Percentiles rank a stretch among this genome's conserved stretches.
These are phyloP conservation scores for Colletotrichum salicis DNA, from an alignment of 2,329 filamentous ascomycete genomes.

Conservation along the genomic window DNA sequence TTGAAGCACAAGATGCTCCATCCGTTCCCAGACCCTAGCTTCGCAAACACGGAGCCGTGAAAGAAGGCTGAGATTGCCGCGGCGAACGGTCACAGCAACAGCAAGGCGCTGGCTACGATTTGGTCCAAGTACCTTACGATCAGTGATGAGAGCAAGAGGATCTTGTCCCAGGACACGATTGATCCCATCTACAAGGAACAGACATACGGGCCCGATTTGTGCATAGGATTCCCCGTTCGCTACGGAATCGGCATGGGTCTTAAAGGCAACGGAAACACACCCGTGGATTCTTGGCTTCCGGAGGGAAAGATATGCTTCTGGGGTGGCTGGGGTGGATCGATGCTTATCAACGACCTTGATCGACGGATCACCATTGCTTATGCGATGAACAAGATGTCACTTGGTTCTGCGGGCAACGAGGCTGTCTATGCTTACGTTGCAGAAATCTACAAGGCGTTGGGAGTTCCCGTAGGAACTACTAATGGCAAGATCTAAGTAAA, in stretches of 20 bases:
- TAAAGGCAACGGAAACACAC: slow-evolving; percentile 40
- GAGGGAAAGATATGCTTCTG: slow-evolving; percentile 50
- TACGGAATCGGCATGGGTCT: slow-evolving; percentile 57
- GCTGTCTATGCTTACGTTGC: slow-evolving; percentile 15
- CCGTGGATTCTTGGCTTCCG: slow-evolving; percentile 43
- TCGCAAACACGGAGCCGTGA: slow-evolving; percentile 45
- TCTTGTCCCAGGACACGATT: slow-evolving; percentile 53
- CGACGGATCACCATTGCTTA: slow-evolving; percentile 54
- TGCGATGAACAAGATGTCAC: slow-evolving; percentile 57
- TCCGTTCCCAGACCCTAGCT: slow-evolving; percentile 36
- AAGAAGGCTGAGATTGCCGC: slow-evolving; percentile 53
- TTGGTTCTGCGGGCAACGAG: not conserved
- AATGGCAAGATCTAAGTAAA: not conserved
- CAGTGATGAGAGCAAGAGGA: slow-evolving; percentile 38
- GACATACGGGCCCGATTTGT: slow-evolving; percentile 51
- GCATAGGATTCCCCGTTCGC: slow-evolving; percentile 45
- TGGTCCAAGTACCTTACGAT: slow-evolving; percentile 44
- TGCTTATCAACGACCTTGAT: slow-evolving; percentile 55
- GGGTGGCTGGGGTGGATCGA: slow-evolving; percentile 58
- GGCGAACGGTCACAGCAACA: slow-evolving; percentile 57
- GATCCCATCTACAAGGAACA: slow-evolving; percentile 58
- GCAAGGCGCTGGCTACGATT: slow-evolving; percentile 53
- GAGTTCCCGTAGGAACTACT: not conserved
- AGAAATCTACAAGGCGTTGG: slow-evolving; percentile 27
- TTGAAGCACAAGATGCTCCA: slow-evolving; percentile 42